Percentiles rank a stretch among this genome's conserved stretches.
These are phyloP conservation scores for Cutaneotrichosporon sp. DNA, from an alignment of 1,284 basidiomycete species.

Conservation along the genomic window DNA sequence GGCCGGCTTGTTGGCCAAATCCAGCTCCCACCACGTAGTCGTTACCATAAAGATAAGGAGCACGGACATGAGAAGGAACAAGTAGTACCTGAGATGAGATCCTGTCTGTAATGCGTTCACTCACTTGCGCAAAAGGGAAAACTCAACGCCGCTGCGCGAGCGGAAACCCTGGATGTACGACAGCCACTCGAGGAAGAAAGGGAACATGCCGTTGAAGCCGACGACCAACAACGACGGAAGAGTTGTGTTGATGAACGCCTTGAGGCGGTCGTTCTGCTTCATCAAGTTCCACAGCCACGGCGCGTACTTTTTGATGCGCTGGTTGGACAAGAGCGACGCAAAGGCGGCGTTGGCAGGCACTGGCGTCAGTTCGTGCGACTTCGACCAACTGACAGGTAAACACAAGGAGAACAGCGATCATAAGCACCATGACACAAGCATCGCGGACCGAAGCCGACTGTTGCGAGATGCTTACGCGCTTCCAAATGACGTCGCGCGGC, in stretches of 20 bases:
- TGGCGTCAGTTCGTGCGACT: not conserved
- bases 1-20: slow-evolving; percentile 75
- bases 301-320: slow-evolving; percentile 81
- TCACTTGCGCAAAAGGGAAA: slow-evolving; percentile 85
- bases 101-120: slow-evolving; percentile 20
- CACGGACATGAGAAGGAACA: slow-evolving; percentile 89
- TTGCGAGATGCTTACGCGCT: slow-evolving; percentile 67
- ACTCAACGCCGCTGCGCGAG: slow-evolving; percentile 87
- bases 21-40: slow-evolving; percentile 81
- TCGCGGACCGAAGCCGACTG: slow-evolving; percentile 60
- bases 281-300: slow-evolving; percentile 76
- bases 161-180: slow-evolving; percentile 84
- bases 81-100: slow-evolving; percentile 65
- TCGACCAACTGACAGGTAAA: slow-evolving; percentile 57
- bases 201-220: slow-evolving; percentile 78
- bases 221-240: slow-evolving; percentile 86
- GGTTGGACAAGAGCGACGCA: slow-evolving; percentile 65
- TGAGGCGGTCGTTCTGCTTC: slow-evolving; percentile 68
- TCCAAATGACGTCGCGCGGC: slow-evolving; percentile 93
- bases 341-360: slow-evolving; percentile 4
- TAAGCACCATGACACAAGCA: slow-evolving; percentile 62
- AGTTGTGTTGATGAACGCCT: slow-evolving; percentile 86
- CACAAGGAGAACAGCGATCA: slow-evolving; percentile 68
- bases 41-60: slow-evolving; percentile 93
- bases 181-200: slow-evolving; percentile 77